Evolutionary conservation across 805 yeast genomes (phyloP), one percentile per base, ranked within the genome.

Genomic region (Saturnispora silvae): DNA sequence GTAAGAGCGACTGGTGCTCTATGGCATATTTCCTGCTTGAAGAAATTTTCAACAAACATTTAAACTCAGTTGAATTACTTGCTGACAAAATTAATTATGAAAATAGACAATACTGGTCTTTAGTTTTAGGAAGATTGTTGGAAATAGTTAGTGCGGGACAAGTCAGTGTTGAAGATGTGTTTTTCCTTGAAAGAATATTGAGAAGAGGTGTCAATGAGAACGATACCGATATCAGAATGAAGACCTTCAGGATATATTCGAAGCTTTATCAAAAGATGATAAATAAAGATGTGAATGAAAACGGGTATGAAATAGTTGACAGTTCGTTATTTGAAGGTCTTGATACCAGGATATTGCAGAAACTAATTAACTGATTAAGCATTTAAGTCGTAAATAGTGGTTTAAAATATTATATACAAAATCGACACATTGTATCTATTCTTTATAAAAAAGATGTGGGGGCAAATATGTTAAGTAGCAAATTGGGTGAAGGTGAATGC

Each of bases 131-230:
- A 14, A 27, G 35, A 27, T 30, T 44, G 7, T 9, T 27, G 4
- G 33, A 37, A 4, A 20, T 37, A 4, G 22, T 41, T 19, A 5
- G 20, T 20, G 13, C 14, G 15, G n/a, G 25, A 2, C 9, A 13
- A 17, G 25, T 41, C 9, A 40, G 34, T 28, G 37, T 38, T 13
- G 46, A 43, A 17, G 46, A 43, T 31, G 39, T 43, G 14, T 43
- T 43, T 19, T 35, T 40, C 31, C 37, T 43, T 31, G 41, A 40
- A 17, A 28, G 41, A 7, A 28, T 41, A 5, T 20, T 37, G 3
- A 32, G 25, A n/a, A 33, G 29, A 10, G 31, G 26, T 10, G 31
- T 29, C 10, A 18, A 35, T 13, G 40, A 41, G 11, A 33, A 13
- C 4, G 25, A 37, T 22, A 37, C 24, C 23, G 25, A 15, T 30